These are phyloP conservation scores for Talaromyces funiculosus DNA, from an alignment of 2,329 filamentous ascomycete genomes.

Conservation along the genomic window DNA sequence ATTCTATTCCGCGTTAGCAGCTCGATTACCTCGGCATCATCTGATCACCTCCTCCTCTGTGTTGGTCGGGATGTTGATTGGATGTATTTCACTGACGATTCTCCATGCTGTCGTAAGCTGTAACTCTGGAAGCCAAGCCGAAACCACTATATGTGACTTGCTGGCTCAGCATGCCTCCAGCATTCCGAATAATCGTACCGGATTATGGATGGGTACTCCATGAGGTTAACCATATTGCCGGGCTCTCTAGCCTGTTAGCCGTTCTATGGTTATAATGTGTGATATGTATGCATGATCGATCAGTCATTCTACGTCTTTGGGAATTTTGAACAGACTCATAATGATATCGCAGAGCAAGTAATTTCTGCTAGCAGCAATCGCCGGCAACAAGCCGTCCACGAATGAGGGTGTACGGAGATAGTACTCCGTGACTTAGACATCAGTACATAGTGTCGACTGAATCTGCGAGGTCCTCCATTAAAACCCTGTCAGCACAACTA, in stretches of 20 bases:
- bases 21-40: not conserved
- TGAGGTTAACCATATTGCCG: slow-evolving; percentile 12
- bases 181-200: not conserved
- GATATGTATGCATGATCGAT: not conserved
- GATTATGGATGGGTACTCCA: slow-evolving; percentile 2
- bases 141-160: too few species aligned
- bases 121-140: too few species aligned
- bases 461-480: too few species aligned
- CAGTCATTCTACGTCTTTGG: too few species aligned
- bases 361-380: too few species aligned
- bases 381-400: not conserved
- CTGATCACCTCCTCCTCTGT: not conserved
- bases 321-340: too few species aligned
- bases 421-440: too few species aligned
- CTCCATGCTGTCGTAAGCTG: not conserved
- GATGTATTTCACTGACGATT: not conserved
- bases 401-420: not conserved
- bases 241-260: slow-evolving; percentile 1
- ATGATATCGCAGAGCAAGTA: too few species aligned
- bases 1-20: not conserved
- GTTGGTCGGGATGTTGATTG: not conserved
- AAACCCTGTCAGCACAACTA: too few species aligned
- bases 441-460: too few species aligned
- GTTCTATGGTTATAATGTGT: not conserved
- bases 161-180: not conserved